These are phyloP conservation scores for Lactarius trivialis DNA, from an alignment of 768 basidiomycete genomes.

Conservation along the genomic window DNA sequence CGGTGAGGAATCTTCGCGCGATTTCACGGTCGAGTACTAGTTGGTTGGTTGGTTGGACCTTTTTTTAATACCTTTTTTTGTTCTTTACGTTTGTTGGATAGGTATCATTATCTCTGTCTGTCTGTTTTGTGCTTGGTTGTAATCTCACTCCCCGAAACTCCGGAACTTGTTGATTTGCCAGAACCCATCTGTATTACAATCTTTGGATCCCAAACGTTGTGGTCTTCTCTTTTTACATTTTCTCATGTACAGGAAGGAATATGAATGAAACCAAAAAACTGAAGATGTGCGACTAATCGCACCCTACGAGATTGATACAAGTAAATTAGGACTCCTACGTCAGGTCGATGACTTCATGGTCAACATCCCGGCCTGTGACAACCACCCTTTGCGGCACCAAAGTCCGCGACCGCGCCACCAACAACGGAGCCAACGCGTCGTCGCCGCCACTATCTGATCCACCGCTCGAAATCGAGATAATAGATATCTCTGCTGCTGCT, in stretches of 20 bases:
- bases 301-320: background rate
- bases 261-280: slow-evolving; percentile 6
- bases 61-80: background rate
- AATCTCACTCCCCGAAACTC: background rate
- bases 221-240: background rate
- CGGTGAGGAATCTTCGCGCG: slow-evolving; percentile 29
- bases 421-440: slow-evolving; percentile 23
- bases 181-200: slow-evolving; percentile 10
- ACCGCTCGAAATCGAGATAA: slow-evolving; percentile 40
- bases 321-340: slow-evolving; percentile 26
- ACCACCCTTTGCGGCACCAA: background rate
- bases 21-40: slow-evolving; percentile 27
- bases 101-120: slow-evolving; percentile 18
- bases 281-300: too few species aligned
- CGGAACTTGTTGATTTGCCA: background rate
- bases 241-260: slow-evolving; percentile 11
- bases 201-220: background rate
- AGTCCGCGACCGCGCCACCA: slow-evolving; percentile 25
- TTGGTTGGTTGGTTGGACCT: background rate
- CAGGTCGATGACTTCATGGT: slow-evolving; percentile 36
- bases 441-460: slow-evolving; percentile 6
- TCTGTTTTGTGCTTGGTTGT: background rate
- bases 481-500: slow-evolving; percentile 16
- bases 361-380: background rate
- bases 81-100: background rate